These are phyloP conservation scores for Curvularia hawaiiensis DNA, from an alignment of 2,329 filamentous ascomycete genomes.

Conservation along the genomic window DNA sequence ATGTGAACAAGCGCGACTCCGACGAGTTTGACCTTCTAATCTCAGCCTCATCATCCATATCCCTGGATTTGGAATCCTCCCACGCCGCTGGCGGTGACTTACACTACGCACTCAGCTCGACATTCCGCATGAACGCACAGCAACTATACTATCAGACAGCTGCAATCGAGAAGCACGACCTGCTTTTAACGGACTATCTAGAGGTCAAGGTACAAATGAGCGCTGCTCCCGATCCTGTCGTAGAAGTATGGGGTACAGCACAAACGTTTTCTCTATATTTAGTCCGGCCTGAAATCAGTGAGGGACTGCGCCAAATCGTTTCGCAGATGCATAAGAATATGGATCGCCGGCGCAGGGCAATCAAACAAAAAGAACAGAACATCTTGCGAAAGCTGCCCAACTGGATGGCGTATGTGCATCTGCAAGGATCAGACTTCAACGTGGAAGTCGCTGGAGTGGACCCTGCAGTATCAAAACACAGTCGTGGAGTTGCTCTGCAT, in stretches of 20 bases:
- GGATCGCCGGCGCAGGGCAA: conserved; percentile 36
- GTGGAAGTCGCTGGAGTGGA: conserved; percentile 91
- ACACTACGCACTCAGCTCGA: conserved; percentile 84
- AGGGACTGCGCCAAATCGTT: conserved; percentile 90
- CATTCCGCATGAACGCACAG: conserved; percentile 82
- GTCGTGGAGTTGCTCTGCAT: conserved; percentile 82
- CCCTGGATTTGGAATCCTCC: conserved; percentile 92
- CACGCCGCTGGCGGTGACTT: conserved; percentile 83
- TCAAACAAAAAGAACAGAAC: conserved; percentile 55
- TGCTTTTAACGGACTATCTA: conserved; percentile 85
- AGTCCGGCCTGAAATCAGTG: conserved; percentile 88
- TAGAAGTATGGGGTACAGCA: conserved; percentile 77
- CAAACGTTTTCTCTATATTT: conserved; percentile 90
- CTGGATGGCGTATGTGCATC: conserved; percentile 83
- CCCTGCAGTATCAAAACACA: conserved; percentile 77
- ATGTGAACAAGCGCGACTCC: conserved; percentile 59
- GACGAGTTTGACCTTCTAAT: conserved; percentile 96
- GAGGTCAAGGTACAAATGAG: conserved; percentile 86
- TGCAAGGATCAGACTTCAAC: conserved; percentile 88
- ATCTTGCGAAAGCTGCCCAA: conserved; percentile 78
- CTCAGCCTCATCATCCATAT: conserved; percentile 91
- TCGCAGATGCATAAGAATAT: conserved; percentile 70
- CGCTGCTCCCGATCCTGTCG: conserved; percentile 83
- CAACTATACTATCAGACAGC: conserved; percentile 94
- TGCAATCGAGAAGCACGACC: conserved; percentile 79